Base-by-base conservation (phyloP, 2,329 filamentous ascomycete genomes). In the Colletotrichum gloeosporioides region DNA sequence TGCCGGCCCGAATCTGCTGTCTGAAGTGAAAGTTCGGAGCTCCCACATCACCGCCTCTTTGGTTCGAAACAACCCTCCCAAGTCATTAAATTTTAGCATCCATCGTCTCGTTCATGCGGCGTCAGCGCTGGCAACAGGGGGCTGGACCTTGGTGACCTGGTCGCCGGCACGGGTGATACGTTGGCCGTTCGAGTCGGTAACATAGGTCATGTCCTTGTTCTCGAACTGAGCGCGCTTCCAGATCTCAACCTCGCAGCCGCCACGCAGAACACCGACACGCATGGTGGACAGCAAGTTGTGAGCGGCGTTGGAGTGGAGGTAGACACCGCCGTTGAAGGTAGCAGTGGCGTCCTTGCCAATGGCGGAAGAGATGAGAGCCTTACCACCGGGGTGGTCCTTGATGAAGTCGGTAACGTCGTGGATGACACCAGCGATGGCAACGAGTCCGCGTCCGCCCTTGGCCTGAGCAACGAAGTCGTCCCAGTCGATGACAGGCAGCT, bases 251-350 rank as follows among this genome's bases (percentile, higher is more conserved):
- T 97, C 95, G 84, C 94, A 95, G 59, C 95, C 95, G 78, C 95
- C 95, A 69, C 95, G 94, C 78, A 98, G 93, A 65, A 98, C 95
- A 85, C 95, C 95, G 16, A 97, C 93, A 80, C 95, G 91, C 95
- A 97, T 97, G 79, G 95, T 97, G 9, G 94, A 96, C 78, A 98
- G 90, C 77, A 97, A 86, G 87, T 98, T 98, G 90, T 98, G 95
- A 44, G 95, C 95, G 72, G 95, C 95, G 87, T 98, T 98, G 84
- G 93, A 95, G 89, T 98, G 95, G 84, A 94, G 91, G 88, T 98
- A 98, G 77, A 98, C 94, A 87, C 95, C 95, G 79, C 95, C 95
- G 85, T 98, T 98, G 91, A 98, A 98, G 87, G 96, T 95, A 80
- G 95, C 94, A 18, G 95, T 97, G 71, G 95, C 95, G 78, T 98